Conservation (phyloP, 2,329 filamentous ascomycete genomes). For the Metarhizium guizhouense region DNA sequence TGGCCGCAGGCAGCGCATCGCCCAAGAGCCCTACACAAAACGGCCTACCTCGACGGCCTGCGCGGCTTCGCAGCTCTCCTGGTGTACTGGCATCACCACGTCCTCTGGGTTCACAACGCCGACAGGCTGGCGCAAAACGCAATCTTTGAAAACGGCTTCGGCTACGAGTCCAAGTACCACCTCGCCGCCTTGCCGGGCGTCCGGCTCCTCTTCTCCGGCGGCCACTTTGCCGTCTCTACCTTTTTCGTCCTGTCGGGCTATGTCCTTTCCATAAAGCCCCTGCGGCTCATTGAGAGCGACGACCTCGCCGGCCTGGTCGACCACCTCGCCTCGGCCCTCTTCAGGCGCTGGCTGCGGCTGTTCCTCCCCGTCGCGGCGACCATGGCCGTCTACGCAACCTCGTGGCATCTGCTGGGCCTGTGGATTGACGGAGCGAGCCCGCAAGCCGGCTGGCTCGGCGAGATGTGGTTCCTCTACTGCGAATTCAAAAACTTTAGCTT, state of each 20-base stretch:
- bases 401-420: conserved; percentile 44
- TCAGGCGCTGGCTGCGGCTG: conserved; percentile 40
- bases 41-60: conserved; percentile 54
- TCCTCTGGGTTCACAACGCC: conserved; percentile 44
- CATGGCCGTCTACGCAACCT: conserved; percentile 40
- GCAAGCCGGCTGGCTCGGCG: conserved; percentile 33
- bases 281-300: conserved; percentile 35
- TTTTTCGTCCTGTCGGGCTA: conserved; percentile 53
- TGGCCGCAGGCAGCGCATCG: neutral
- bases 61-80: conserved; percentile 58
- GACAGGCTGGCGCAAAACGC: conserved; percentile 13
- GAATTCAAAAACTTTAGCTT: conserved; percentile 64
- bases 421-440: conserved; percentile 29
- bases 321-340: conserved; percentile 36
- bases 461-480: conserved; percentile 39
- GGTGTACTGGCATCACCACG: conserved; percentile 55
- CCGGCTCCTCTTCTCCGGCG: conserved; percentile 50
- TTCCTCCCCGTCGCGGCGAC: conserved; percentile 44
- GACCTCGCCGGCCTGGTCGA: conserved; percentile 32
- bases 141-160: conserved; percentile 44
- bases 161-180: conserved; percentile 38
- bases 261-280: conserved; percentile 41
- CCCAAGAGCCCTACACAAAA: conserved; percentile 30
- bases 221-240: conserved; percentile 49
- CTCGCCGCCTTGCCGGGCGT: conserved; percentile 47